phyloP scores from a whole-genome alignment of 805 yeast genomes.

The Monosporozyma unispora region DNA sequence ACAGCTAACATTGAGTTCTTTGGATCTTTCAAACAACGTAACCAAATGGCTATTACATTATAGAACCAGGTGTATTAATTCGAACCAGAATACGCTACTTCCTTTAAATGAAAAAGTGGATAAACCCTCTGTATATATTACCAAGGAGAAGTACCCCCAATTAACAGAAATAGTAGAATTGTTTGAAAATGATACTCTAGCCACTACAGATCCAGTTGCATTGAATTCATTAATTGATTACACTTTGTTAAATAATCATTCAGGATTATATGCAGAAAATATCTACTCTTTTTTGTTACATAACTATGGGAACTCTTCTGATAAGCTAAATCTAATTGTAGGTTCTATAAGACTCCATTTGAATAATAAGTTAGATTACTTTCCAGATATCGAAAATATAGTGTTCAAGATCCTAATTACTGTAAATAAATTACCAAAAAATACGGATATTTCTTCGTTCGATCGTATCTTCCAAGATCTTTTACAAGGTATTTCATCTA shows the following conservation, averaged over 20 bases:
- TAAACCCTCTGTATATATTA: not conserved
- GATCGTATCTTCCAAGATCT: slow-evolving; percentile 5
- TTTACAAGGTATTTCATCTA: slow-evolving; percentile 4
- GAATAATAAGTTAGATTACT: slow-evolving; percentile 13
- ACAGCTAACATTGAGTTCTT: not conserved
- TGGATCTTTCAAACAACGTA: slow-evolving; percentile 13
- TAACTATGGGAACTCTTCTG: slow-evolving; percentile 11
- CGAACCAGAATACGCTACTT: not conserved
- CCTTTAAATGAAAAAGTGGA: not conserved
- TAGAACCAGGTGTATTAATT: not conserved
- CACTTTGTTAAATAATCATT: slow-evolving; percentile 1
- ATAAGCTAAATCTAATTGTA: slow-evolving; percentile 9
- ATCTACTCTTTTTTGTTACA: slow-evolving; percentile 23
- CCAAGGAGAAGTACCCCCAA: slow-evolving; percentile 1
- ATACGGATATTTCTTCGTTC: slow-evolving; percentile 1
- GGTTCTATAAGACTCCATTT: slow-evolving; percentile 15
- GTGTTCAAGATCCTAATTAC: slow-evolving; percentile 1
- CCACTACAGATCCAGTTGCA: not conserved
- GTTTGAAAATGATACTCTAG: not conserved
- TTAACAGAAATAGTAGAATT: slow-evolving; percentile 3
- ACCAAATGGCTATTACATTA: slow-evolving; percentile 16
- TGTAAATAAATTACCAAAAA: not conserved
- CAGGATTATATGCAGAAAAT: slow-evolving; percentile 30
- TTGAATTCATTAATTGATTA: slow-evolving; percentile 7
- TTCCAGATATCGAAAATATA: slow-evolving; percentile 14